Conservation (phyloP, 2,329 filamentous ascomycete species). For the Diaporthe humulicola region DNA sequence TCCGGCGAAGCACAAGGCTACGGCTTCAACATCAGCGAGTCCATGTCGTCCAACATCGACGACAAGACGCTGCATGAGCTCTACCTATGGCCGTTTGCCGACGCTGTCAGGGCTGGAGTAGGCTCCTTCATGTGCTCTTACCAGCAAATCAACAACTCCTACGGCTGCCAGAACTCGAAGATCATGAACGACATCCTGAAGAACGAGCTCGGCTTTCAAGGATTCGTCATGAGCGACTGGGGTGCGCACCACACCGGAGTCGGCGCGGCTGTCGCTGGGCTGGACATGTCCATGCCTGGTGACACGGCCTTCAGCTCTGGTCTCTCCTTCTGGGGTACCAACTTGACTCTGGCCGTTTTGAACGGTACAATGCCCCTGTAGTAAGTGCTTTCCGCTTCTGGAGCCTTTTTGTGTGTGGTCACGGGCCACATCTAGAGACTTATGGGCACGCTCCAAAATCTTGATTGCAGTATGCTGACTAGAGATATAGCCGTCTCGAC, state of each 20-base stretch:
- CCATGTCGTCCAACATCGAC: constrained; percentile 65
- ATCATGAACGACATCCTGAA: constrained; percentile 74
- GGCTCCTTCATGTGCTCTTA: constrained; percentile 66
- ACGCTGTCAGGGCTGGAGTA: constrained; percentile 69
- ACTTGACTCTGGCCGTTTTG: constrained; percentile 87
- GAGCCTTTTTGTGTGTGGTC: background rate
- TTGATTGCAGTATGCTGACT: background rate
- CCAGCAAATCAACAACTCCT: constrained; percentile 76
- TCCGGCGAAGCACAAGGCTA: constrained; percentile 66
- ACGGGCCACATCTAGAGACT: background rate
- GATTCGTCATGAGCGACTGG: constrained; percentile 70
- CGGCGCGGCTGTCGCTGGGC: constrained; percentile 71
- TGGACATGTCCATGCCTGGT: constrained; percentile 91
- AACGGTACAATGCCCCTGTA: constrained; percentile 92
- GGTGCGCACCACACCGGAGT: constrained; percentile 79
- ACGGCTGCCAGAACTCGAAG: constrained; percentile 75
- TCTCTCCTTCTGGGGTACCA: constrained; percentile 83
- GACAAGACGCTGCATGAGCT: constrained; percentile 73
- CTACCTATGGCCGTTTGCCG: constrained; percentile 75
- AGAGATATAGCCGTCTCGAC: constrained; percentile 73
- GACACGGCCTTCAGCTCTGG: constrained; percentile 84
- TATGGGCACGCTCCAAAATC: background rate
- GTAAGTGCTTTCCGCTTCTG: background rate
- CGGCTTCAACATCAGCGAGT: constrained; percentile 74
- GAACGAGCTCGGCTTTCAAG: constrained; percentile 75